Evolutionary conservation across 805 yeast species (phyloP), one percentile per base, ranked within the genome.

Genomic region (Lipomyces yamadae): DNA sequence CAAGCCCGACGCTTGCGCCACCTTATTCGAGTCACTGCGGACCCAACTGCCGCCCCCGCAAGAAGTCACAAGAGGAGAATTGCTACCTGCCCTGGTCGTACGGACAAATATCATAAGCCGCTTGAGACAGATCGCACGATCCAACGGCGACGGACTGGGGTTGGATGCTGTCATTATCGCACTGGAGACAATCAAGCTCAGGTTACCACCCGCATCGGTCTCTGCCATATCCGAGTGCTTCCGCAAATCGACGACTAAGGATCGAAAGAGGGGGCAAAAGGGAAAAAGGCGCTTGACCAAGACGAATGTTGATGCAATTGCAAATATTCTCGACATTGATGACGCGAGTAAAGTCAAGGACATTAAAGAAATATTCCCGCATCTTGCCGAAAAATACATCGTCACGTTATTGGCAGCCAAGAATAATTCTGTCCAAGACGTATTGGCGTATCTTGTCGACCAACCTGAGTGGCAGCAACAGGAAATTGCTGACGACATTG

Each of bases 21-120:
- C 18, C 13, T 8, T 33, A 11, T 7, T 67, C 32, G 59, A 55
- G 7, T 24, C 33, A 3, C 35, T 67, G 37, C 48, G 65, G 18
- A n/a, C 53, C 30, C 56, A 34, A 13, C 54, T 67, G 10, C 70
- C 70, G 13, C 62, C 68, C 18, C 70, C 70, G 35, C 34, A 52
- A 5, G 59, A 60, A 24, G 69, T 62, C 15, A 15, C 29, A n/a
- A 50, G 62, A 2, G 53, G 60, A 4, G 68, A 67, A n/a, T 13
- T 64, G 42, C 29, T 67, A 4, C 66, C 65, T 5, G 63, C 70
- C 34, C 35, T 67, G 18, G 50, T 67, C 15, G 62, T 65, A 37
- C 68, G 68, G 3, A 61, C 68, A 4, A 48, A 35, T n/a, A 8
- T 67, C 15, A 18, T 67, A n/a, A 24, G 50, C 7, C 56, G 62